Evolutionary conservation across 2,329 filamentous ascomycete genomes (phyloP).

Genomic region (Myrmaecium sp.): DNA sequence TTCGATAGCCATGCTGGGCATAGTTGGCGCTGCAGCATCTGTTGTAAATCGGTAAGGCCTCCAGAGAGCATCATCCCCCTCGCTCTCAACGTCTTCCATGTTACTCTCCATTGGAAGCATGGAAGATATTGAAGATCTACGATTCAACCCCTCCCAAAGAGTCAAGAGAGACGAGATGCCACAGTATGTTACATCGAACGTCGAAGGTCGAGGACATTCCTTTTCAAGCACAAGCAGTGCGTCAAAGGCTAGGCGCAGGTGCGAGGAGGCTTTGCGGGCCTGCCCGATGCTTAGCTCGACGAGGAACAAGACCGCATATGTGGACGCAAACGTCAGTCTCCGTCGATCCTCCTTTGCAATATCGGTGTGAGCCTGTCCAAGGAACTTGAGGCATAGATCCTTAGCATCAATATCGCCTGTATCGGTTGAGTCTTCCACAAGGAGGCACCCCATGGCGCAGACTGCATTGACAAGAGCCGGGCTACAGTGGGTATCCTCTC

Average conservation of each 20-base stretch:
- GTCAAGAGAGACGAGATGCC: slow-evolving; percentile 8
- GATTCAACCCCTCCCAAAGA: slow-evolving; percentile 9
- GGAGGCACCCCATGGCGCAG: slow-evolving; percentile 13
- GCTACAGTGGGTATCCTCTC: slow-evolving; percentile 9
- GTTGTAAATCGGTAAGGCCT: slow-evolving; percentile 9
- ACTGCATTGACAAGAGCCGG: slow-evolving; percentile 12
- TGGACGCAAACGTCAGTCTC: slow-evolving; percentile 8
- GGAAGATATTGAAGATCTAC: too few relatives aligned
- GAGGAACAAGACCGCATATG: slow-evolving; percentile 13
- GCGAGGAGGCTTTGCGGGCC: slow-evolving; percentile 10
- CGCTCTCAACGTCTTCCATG: slow-evolving; percentile 6
- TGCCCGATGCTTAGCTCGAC: slow-evolving; percentile 10
- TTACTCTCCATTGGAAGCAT: too few relatives aligned
- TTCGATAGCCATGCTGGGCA: slow-evolving; percentile 9
- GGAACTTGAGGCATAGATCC: slow-evolving; percentile 8
- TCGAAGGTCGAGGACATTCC: too few relatives aligned
- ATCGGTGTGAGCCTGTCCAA: slow-evolving; percentile 7
- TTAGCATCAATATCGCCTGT: slow-evolving; percentile 4
- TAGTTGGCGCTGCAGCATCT: slow-evolving; percentile 6
- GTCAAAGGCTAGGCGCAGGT: slow-evolving; percentile 9
- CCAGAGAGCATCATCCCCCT: slow-evolving; percentile 8
- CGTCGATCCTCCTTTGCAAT: slow-evolving; percentile 6
- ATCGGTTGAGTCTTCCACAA: too few relatives aligned
- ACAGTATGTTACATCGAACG: slow-evolving; percentile 7
- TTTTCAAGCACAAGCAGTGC: too few relatives aligned